phyloP scores from a whole-genome alignment of 2,329 filamentous ascomycete species.

The Sporothrix dimorphospora region DNA sequence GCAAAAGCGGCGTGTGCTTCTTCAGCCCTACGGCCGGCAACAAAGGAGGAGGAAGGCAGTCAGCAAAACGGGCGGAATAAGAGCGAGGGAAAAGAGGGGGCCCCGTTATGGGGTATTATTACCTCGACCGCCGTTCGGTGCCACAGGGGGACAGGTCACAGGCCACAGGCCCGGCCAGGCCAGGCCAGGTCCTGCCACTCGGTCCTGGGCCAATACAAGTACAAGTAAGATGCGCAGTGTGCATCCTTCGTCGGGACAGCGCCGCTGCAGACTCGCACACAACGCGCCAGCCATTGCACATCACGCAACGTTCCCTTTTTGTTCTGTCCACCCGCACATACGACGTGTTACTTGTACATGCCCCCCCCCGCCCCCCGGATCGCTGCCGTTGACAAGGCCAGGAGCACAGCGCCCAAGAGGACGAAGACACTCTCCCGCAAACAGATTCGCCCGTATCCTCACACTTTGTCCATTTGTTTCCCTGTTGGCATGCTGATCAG shows the following conservation, averaged over 20 bases:
- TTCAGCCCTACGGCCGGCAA: constrained; percentile 23
- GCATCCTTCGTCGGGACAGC: not conserved
- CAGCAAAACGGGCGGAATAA: not conserved
- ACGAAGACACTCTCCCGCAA: not conserved
- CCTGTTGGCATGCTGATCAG: not conserved
- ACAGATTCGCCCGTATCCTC: not conserved
- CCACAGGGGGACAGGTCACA: not conserved
- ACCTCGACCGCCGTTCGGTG: constrained; percentile 2
- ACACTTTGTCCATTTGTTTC: not conserved
- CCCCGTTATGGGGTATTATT: not conserved
- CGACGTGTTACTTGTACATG: not conserved
- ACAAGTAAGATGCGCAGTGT: no score
- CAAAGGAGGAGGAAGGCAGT: not conserved
- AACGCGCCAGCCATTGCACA: not conserved
- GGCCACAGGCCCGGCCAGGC: not conserved
- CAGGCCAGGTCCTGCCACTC: not conserved
- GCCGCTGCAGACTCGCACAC: not conserved
- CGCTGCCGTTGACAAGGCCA: not conserved
- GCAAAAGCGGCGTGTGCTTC: not conserved
- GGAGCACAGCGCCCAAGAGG: not conserved
- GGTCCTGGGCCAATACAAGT: not conserved
- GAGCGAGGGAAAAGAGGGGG: not conserved
- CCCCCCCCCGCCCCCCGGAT: not conserved
- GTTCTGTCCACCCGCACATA: not conserved
- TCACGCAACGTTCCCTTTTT: constrained; percentile 20